Evolutionary conservation across 2,329 filamentous ascomycete species (phyloP), one percentile per base, ranked within the genome.

Genomic region (Stachybotrys elegans): DNA sequence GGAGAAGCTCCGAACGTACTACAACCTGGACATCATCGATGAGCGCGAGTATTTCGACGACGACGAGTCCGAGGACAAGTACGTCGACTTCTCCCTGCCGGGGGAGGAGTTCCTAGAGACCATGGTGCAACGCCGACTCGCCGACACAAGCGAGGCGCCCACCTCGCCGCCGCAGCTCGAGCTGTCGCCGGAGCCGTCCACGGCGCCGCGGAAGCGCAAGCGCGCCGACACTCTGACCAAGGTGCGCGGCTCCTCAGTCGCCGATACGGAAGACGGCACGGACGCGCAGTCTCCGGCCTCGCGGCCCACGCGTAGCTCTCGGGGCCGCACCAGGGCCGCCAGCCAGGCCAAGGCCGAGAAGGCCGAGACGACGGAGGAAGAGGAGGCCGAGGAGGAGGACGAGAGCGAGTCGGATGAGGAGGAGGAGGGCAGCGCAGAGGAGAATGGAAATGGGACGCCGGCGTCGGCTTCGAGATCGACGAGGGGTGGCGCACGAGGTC

Each of bases 1-100:
- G 92, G 76, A 79, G 54, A 97, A 97, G 66, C 75, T 98, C 11
- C 71, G 77, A 23, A 81, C 81, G 25, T 79, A 93, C 49, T 98
- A 95, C 69, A 88, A 95, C 65, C 78, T 97, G 22, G 80, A 86
- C 40, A 78, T 84, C 32, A 84, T 96, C 46, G 89, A 97, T 65
- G 88, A 95, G 60, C 82, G 90, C 56, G 92, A 88, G 62, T 76
- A 84, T 60, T 71, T 72, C 50, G 80, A 85, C 25, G 79, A 81
- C 22, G 73, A 79, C 27, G 71, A 73, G 23, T 14, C n/a, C 14
- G 71, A 76, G 43, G 76, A 83, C 20, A 73, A 76, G 46, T 88
- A 83, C 59, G 73, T 79, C 43, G 79, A 85, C 21, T 89, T 89
- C 52, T 72, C 76, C 22, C 70, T 88, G 5, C 83, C 83, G 0